Conservation (phyloP, 1,139 yeast species). For the Yamadazyma atlantica region DNA sequence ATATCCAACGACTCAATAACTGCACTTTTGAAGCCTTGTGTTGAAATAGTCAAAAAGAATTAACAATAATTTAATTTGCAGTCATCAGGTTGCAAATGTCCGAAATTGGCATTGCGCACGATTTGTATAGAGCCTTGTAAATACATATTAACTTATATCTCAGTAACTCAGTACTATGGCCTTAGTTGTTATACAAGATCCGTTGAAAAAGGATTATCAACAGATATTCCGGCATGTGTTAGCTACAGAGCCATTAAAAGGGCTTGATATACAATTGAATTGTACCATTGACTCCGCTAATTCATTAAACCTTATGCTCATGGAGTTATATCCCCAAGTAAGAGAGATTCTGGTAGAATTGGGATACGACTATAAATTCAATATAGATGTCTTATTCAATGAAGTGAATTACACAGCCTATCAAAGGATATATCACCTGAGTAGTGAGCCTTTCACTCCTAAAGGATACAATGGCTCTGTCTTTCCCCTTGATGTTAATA, state of each 20-base stretch:
- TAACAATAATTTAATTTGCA: neutral
- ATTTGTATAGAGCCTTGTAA: slow-evolving; percentile 4
- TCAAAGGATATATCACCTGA: slow-evolving; percentile 2
- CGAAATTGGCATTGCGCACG: neutral
- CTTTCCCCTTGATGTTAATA: neutral
- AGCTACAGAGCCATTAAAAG: slow-evolving; percentile 1
- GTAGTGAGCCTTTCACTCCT: neutral
- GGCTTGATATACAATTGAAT: slow-evolving; percentile 27
- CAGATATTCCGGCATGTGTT: slow-evolving; percentile 21
- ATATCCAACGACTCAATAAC: neutral
- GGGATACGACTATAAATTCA: slow-evolving; percentile 28
- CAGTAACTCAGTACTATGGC: slow-evolving; percentile 9
- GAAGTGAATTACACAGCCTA: slow-evolving; percentile 3
- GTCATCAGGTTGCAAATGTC: neutral
- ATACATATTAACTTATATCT: neutral
- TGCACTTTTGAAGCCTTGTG: neutral
- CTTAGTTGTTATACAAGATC: slow-evolving; percentile 21
- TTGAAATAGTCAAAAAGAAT: neutral
- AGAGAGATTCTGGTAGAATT: slow-evolving; percentile 20
- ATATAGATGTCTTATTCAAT: slow-evolving; percentile 35
- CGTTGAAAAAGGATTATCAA: slow-evolving; percentile 24
- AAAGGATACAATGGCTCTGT: neutral
- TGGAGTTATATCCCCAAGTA: slow-evolving; percentile 24
- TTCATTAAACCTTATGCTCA: slow-evolving; percentile 27
- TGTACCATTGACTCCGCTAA: slow-evolving; percentile 18